phyloP scores from a whole-genome alignment of 768 basidiomycete genomes.

The Boletus rubroflammeus region DNA sequence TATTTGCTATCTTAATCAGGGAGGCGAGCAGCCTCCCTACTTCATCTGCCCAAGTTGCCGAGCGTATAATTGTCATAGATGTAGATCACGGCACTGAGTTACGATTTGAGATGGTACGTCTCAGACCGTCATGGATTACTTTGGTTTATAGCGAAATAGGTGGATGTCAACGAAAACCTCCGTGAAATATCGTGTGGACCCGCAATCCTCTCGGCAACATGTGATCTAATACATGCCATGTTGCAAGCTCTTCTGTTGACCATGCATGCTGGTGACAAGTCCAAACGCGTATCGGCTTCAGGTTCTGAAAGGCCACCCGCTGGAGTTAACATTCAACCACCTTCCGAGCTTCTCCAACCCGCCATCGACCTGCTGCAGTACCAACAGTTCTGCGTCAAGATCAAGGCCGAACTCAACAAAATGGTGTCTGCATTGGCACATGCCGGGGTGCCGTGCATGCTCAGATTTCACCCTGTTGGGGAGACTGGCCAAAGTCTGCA shows the following conservation, averaged over 20 bases:
- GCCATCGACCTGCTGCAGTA: slow-evolving; percentile 81
- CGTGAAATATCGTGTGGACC: slow-evolving; percentile 8
- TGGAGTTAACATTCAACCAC: slow-evolving; percentile 6
- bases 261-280: slow-evolving; percentile 50
- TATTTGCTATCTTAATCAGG: slow-evolving; percentile 67
- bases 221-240: slow-evolving; percentile 65
- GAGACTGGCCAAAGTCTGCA: slow-evolving; percentile 63
- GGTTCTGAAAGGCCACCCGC: slow-evolving; percentile 27
- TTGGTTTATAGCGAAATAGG: slow-evolving; percentile 25
- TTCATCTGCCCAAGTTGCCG: slow-evolving; percentile 73
- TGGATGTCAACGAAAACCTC: slow-evolving; percentile 29
- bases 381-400: slow-evolving; percentile 62
- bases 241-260: slow-evolving; percentile 65
- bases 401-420: slow-evolving; percentile 55
- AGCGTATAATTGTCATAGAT: slow-evolving; percentile 72
- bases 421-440: slow-evolving; percentile 45
- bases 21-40: slow-evolving; percentile 78
- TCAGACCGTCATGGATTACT: not conserved
- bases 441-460: slow-evolving; percentile 52
- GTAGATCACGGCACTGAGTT: slow-evolving; percentile 69
- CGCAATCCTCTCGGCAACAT: slow-evolving; percentile 35
- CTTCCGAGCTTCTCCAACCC: slow-evolving; percentile 63
- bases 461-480: slow-evolving; percentile 62
- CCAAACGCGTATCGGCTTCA: slow-evolving; percentile 33
- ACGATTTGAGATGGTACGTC: slow-evolving; percentile 67